These are phyloP conservation scores for Trichoderma arundinaceum DNA, from an alignment of 2,329 filamentous ascomycete species.

Conservation along the genomic window DNA sequence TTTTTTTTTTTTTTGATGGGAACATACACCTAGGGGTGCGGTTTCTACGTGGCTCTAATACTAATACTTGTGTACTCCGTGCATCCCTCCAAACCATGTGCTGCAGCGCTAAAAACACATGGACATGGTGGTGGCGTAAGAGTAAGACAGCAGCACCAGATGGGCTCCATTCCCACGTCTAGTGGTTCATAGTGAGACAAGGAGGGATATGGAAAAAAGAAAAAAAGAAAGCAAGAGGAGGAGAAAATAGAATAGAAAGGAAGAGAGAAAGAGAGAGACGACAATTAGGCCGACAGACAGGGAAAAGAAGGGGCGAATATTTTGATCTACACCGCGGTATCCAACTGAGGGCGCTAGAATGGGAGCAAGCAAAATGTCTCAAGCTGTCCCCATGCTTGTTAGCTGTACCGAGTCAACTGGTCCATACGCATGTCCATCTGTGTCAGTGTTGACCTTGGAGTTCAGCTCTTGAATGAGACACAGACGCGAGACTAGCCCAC, in stretches of 20 bases:
- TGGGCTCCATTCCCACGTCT: not conserved
- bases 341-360: not conserved
- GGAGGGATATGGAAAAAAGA: not conserved
- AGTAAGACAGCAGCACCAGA: conserved; percentile 23
- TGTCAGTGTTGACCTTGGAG: not conserved
- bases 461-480: conserved; percentile 23
- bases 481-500: conserved; percentile 8
- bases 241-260: not conserved
- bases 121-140: conserved; percentile 20
- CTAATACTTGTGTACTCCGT: not conserved
- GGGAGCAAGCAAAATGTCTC: not conserved
- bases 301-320: not conserved
- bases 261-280: not conserved
- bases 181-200: conserved; percentile 25
- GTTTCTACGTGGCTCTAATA: not conserved
- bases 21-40: not conserved
- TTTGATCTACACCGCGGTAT: not conserved
- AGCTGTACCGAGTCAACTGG: not conserved
- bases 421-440: not conserved
- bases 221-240: not conserved
- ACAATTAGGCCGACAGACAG: not conserved
- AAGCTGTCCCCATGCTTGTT: not conserved
- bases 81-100: conserved; percentile 16
- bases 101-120: conserved; percentile 25
- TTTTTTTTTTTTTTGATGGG: not conserved